Conservation (phyloP, 495 filamentous ascomycete genomes). For the Podospora pseudocomata region DNA sequence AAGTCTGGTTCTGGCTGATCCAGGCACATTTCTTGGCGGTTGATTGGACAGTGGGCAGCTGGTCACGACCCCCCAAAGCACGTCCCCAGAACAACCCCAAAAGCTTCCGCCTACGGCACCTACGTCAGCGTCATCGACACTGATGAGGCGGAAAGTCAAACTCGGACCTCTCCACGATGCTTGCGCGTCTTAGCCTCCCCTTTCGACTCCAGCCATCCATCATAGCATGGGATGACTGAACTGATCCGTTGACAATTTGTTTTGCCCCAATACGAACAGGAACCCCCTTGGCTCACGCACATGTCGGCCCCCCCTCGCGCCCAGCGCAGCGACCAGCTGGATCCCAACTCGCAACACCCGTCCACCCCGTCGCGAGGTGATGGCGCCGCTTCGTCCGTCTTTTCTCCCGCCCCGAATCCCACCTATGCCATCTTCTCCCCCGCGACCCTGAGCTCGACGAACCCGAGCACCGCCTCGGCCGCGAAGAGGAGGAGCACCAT, state of each 20-base stretch:
- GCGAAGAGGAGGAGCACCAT: conserved; percentile 81
- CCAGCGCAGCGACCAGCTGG: conserved; percentile 36
- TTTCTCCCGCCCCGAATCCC: conserved; percentile 27
- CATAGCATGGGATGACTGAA: conserved; percentile 4
- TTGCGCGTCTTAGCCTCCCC: not conserved
- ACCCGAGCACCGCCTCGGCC: conserved; percentile 53
- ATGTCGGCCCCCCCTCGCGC: conserved; percentile 45
- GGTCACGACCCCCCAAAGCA: not conserved
- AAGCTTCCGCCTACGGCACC: not conserved
- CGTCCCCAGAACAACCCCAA: not conserved
- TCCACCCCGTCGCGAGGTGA: conserved; percentile 31
- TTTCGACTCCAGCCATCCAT: not conserved
- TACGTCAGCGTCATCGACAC: conserved; percentile 12
- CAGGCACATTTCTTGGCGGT: not conserved
- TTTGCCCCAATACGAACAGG: conserved; percentile 24
- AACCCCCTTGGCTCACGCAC: conserved; percentile 49
- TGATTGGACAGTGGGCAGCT: conserved; percentile 2
- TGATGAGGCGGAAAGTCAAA: not conserved
- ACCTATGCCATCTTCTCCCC: conserved; percentile 67
- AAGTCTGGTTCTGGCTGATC: not conserved
- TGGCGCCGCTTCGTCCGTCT: conserved; percentile 22
- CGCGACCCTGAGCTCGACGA: conserved; percentile 59
- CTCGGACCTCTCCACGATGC: not conserved
- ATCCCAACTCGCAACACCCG: conserved; percentile 20
- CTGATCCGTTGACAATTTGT: not conserved